Evolutionary conservation across 441 rosid species (phyloP), one percentile per base, ranked within the genome.

Genomic region (Pelargonium fulgidum): DNA sequence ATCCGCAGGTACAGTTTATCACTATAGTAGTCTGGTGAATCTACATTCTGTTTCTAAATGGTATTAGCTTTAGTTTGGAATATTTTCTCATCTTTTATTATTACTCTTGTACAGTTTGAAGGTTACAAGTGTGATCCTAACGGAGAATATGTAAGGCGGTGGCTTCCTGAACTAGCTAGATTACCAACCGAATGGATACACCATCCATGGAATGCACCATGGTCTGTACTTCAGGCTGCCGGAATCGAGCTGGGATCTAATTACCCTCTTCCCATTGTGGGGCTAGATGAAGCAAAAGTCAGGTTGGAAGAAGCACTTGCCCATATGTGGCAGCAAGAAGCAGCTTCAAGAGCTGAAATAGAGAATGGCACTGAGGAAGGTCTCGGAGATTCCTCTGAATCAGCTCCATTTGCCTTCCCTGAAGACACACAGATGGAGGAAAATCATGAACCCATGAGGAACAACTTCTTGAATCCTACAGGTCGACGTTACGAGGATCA

Each of bases 181-280:
- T 87, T 94, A 64, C 97, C 97, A n/a, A 91, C 97, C 14, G 97
- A 94, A 73, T 94, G 97, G 99, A 91, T 94, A 72, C 97, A 94
- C 79, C 99, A 94, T 73, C 99, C 99, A 0, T 94, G 99, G 99
- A 87, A 90, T 70, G 91, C 99, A 58, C 97, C 99, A 68, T 92
- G 86, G 67, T 83, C 86, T 3, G 91, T 94, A 6, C 96, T 91
- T 71, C 92, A 89, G 77, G 97, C 96, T 70, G 97, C 96, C 44
- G 99, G 97, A 72, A 86, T 94, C 17, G 97, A 94, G 83, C 94
- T 91, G 3, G 97, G 97, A 62, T 94, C 97, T 63, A 94, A 91
- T 76, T 94, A 91, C 69, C 99, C 97, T 78, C 88, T 79, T 1
- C 99, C 99, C 20, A 85, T 91, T 54, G 90, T 94, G 14, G 83